Conservation (phyloP, 371 early-diverging fungal genomes). For the Mucor mucedo region DNA sequence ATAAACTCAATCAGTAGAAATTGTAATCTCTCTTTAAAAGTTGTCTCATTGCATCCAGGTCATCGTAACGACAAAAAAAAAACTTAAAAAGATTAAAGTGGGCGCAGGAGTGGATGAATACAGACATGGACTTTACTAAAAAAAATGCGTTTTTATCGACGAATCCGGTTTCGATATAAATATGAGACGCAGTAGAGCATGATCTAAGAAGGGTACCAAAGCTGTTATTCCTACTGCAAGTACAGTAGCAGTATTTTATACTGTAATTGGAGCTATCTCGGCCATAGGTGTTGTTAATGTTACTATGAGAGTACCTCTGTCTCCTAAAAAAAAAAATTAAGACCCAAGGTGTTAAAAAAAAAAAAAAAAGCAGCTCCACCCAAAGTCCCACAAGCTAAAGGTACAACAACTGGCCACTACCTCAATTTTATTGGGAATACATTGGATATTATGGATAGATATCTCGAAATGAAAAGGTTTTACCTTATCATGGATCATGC, state of each 20-base stretch:
- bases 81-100: too few relatives aligned
- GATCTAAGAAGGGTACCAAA: slow-evolving; percentile 8
- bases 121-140: too few relatives aligned
- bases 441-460: slow-evolving; percentile 27
- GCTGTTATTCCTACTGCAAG: slow-evolving; percentile 7
- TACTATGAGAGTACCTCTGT: not conserved
- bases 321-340: not conserved
- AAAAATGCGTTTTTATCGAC: too few relatives aligned
- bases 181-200: slow-evolving; percentile 14
- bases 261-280: slow-evolving; percentile 22
- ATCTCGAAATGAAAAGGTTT: slow-evolving; percentile 10
- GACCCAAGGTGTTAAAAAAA: not conserved
- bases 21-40: too few relatives aligned
- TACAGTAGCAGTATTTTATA: slow-evolving; percentile 15
- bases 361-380: not conserved
- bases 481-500: slow-evolving; percentile 14
- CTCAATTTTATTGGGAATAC: not conserved
- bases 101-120: too few relatives aligned
- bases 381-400: too few relatives aligned
- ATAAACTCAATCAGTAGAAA: too few relatives aligned
- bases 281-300: slow-evolving; percentile 15
- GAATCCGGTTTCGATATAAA: slow-evolving; percentile 11
- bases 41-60: too few relatives aligned
- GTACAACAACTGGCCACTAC: too few relatives aligned
- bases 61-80: too few relatives aligned